These are phyloP conservation scores for Dothistroma septosporum DNA, from an alignment of 2,329 filamentous ascomycete genomes.

Conservation along the genomic window DNA sequence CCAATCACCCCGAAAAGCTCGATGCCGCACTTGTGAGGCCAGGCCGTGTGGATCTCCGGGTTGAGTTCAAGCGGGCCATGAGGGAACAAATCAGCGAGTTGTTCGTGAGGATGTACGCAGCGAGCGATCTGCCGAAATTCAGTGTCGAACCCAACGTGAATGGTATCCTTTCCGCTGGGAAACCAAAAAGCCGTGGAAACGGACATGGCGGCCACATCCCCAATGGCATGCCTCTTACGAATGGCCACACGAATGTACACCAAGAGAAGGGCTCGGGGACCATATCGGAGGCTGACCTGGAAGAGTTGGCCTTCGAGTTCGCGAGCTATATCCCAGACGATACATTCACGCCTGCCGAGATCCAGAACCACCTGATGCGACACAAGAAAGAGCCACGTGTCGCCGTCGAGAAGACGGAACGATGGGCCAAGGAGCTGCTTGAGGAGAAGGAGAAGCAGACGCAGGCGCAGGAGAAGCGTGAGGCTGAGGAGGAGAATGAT, in stretches of 20 bases:
- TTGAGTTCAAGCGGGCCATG: constrained; percentile 54
- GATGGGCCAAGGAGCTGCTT: constrained; percentile 40
- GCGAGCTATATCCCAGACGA: constrained; percentile 44
- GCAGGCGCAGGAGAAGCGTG: constrained; percentile 13
- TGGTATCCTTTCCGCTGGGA: constrained; percentile 5
- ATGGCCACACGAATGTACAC: constrained; percentile 11
- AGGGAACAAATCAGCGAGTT: constrained; percentile 41
- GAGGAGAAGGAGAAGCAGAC: constrained; percentile 37
- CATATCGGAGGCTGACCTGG: constrained; percentile 31
- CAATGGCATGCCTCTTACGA: constrained; percentile 10
- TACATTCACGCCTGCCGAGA: constrained; percentile 50
- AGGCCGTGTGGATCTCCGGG: constrained; percentile 65
- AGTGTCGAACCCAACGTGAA: constrained; percentile 9
- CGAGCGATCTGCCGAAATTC: constrained; percentile 21
- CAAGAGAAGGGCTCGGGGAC: constrained; percentile 12
- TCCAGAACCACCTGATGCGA: constrained; percentile 51
- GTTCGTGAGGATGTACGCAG: constrained; percentile 39
- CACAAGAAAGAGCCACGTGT: constrained; percentile 47
- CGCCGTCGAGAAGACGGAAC: constrained; percentile 43
- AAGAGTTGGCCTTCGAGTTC: constrained; percentile 44
- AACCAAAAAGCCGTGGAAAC: not conserved
- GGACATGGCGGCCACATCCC: constrained; percentile 1
- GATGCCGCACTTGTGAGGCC: constrained; percentile 65
- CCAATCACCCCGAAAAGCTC: constrained; percentile 68
- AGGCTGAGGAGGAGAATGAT: constrained; percentile 11